Conservation (phyloP, 1,139 yeast genomes). For the Zygoascus sp. region DNA sequence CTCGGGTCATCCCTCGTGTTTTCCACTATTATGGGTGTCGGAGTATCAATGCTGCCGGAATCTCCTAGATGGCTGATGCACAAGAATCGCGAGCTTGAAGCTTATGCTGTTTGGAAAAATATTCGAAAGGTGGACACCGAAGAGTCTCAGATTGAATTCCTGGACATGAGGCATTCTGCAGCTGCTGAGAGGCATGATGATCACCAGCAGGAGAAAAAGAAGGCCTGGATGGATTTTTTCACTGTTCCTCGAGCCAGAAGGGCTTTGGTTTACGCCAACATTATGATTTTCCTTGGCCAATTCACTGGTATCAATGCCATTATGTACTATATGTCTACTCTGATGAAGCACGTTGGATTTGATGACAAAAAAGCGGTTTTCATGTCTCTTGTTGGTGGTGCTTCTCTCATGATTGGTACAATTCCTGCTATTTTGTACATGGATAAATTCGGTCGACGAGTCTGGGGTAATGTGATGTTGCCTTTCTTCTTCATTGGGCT, state of each 20-base stretch:
- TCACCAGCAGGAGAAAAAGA: constrained; percentile 35
- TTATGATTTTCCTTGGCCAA: constrained; percentile 54
- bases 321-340: constrained; percentile 51
- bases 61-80: constrained; percentile 66
- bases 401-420: constrained; percentile 53
- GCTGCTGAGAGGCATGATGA: constrained; percentile 35
- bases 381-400: constrained; percentile 51
- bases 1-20: constrained; percentile 55
- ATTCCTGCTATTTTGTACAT: constrained; percentile 58
- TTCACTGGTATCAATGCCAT: constrained; percentile 35
- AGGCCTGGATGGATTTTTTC: constrained; percentile 47
- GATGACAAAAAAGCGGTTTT: constrained; percentile 39
- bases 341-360: constrained; percentile 48
- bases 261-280: constrained; percentile 50
- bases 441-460: constrained; percentile 56
- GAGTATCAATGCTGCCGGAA: constrained; percentile 57
- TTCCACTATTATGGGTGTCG: constrained; percentile 47
- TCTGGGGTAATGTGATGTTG: constrained; percentile 37
- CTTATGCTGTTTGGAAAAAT: constrained; percentile 50
- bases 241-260: constrained; percentile 53
- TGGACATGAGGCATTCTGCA: constrained; percentile 43
- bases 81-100: constrained; percentile 49
- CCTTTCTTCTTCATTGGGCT: constrained; percentile 55
- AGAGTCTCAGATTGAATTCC: constrained; percentile 45
- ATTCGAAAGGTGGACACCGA: constrained; percentile 43